Conservation (phyloP, 805 yeast species). For the Torulaspora quercuum region DNA sequence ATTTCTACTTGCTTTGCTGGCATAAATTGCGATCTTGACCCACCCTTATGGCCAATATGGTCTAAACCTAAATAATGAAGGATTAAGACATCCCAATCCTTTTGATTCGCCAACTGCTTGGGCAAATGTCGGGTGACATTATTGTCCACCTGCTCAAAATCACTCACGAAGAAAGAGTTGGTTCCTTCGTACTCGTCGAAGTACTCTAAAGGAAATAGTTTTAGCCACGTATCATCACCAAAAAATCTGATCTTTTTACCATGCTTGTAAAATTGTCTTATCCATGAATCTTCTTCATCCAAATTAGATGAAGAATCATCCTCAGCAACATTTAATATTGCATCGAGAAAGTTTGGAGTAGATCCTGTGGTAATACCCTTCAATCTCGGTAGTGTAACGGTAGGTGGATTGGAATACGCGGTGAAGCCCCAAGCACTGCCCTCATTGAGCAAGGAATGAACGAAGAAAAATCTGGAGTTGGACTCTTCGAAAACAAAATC, state of each 20-base stretch:
- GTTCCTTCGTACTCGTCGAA: conserved; percentile 79
- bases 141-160: conserved; percentile 87
- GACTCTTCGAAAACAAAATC: conserved; percentile 72
- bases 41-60: conserved; percentile 97
- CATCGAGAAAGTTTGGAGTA: conserved; percentile 90
- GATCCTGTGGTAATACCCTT: conserved; percentile 95
- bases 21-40: conserved; percentile 81
- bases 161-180: conserved; percentile 89
- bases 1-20: conserved; percentile 76
- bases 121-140: conserved; percentile 89
- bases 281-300: conserved; percentile 81
- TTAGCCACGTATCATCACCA: conserved; percentile 98
- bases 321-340: conserved; percentile 89
- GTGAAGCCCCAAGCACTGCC: conserved; percentile 86
- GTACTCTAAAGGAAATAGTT: conserved; percentile 65
- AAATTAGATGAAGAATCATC: conserved; percentile 70
- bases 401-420: conserved; percentile 91
- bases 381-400: conserved; percentile 90
- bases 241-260: conserved; percentile 62
- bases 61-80: conserved; percentile 92
- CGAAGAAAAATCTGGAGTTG: conserved; percentile 59
- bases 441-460: conserved; percentile 58
- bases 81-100: conserved; percentile 78
- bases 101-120: conserved; percentile 44
- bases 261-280: conserved; percentile 53